Percentiles rank a stretch among this genome's conserved stretches.
These are phyloP conservation scores for Cylindrodendrum hubeiense DNA, from an alignment of 2,329 filamentous ascomycete species.

Conservation along the genomic window DNA sequence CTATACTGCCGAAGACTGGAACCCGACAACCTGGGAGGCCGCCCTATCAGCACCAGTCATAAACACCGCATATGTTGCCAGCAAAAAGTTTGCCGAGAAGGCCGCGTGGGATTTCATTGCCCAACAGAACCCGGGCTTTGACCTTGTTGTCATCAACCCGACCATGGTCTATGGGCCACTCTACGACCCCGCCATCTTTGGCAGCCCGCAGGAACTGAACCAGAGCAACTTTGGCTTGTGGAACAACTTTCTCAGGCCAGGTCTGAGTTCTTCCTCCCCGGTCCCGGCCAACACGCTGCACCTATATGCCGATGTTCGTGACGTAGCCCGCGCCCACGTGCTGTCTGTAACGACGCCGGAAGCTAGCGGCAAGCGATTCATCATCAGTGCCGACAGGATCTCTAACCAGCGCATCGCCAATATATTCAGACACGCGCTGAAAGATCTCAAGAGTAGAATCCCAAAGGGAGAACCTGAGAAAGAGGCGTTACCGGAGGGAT, in stretches of 20 bases:
- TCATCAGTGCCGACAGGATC: slow-evolving; percentile 3
- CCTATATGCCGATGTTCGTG: not conserved
- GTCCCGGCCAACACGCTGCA: not conserved
- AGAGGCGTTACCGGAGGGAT: not conserved
- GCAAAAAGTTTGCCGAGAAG: not conserved
- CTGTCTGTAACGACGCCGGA: not conserved
- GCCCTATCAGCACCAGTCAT: not conserved
- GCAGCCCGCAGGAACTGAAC: not conserved
- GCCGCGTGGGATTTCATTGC: not conserved
- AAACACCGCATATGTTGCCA: not conserved
- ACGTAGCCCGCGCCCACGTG: not conserved
- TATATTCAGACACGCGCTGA: not conserved
- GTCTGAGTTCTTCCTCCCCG: too few relatives aligned
- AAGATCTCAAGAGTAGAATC: not conserved
- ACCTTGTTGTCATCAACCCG: not conserved
- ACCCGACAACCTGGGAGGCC: not conserved
- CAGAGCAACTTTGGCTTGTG: not conserved
- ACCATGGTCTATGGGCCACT: not conserved
- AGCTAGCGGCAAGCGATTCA: not conserved
- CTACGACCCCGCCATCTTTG: not conserved
- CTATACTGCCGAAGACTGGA: slow-evolving; percentile 46
- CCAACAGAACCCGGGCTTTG: not conserved
- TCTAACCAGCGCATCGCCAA: slow-evolving; percentile 9
- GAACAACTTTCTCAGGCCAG: not conserved
- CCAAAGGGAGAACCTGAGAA: not conserved